Base-by-base conservation (phyloP, 1,284 basidiomycete genomes). In the Ganoderma resinaceum region DNA sequence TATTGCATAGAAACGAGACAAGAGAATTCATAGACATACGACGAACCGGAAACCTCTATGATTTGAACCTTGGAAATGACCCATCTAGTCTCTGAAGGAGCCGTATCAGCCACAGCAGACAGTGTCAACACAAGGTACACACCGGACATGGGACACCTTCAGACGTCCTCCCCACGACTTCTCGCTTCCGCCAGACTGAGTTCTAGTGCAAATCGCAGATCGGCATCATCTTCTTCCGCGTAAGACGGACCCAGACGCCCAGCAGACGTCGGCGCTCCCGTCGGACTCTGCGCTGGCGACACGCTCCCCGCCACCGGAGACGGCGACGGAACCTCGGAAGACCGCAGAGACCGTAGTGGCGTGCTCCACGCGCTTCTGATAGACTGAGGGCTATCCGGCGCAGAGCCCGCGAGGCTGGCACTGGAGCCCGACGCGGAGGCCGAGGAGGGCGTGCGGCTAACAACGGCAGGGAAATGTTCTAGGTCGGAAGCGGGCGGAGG, bases 131-230 rank as follows among this genome's bases (percentile, higher is more conserved):
- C 33, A 26, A 49, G 46, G 46, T 26, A 49, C 46, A 26, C 23
- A 40, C 37, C 35, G n/a, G 43, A 46, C 20, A 31, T 35, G 33
- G 12, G 29, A 55, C 31, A 23, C 40, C 46, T 46, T 49, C 70
- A 79, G 18, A 77, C 74, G 49, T 70, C 66, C 66, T 78, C 77
- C 5, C 77, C 78, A 1, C 78, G 74, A 63, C 78, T 80, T 9
- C 76, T 70, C 35, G 79, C 79, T 69, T 80, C 79, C 0, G 78
- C 78, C 11, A 80, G 71, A 65, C 78, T 80, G 58, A 80, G 66
- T 69, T 80, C 78, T 62, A 80, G 77, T 11, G 78, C 79, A 61
- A 75, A 78, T 23, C 75, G 72, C 59, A 80, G 49, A 49, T 79
- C 77, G 37, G 73, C 76, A 49, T 75, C 73, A 20, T 70, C 63